Percentiles rank a stretch among this genome's conserved stretches.
phyloP scores from a whole-genome alignment of 2,329 filamentous ascomycete genomes.

The Penicillium sp. region DNA sequence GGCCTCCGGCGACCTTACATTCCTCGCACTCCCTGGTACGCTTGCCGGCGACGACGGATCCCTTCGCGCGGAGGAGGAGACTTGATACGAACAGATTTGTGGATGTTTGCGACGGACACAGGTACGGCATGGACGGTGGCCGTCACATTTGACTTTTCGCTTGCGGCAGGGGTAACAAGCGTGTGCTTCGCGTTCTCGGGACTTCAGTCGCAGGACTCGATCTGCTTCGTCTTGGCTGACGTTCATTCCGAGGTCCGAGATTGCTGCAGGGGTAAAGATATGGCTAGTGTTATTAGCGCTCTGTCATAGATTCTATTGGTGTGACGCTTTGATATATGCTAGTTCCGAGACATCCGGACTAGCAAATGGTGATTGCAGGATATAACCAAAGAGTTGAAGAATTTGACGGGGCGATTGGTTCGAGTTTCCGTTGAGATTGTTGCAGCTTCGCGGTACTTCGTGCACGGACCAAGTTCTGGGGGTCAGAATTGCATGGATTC shows the following conservation, averaged over 20 bases:
- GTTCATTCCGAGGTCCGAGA: slow-evolving; percentile 21
- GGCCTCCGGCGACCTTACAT: not conserved
- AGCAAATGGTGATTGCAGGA: not conserved
- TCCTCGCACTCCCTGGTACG: not conserved
- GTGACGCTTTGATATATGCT: not conserved
- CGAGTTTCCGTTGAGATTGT: no score
- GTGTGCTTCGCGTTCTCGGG: slow-evolving; percentile 33
- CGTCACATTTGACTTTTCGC: slow-evolving; percentile 43
- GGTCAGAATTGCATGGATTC: no score
- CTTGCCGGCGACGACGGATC: not conserved
- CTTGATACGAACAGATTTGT: slow-evolving; percentile 32
- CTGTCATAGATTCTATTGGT: not conserved
- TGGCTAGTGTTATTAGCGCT: not conserved
- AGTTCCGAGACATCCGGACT: not conserved
- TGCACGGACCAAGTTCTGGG: no score
- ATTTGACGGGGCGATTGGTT: not conserved
- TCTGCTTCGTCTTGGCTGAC: slow-evolving; percentile 33
- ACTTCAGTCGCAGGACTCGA: slow-evolving; percentile 31
- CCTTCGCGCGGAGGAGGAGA: slow-evolving; percentile 11
- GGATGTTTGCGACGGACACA: slow-evolving; percentile 34
- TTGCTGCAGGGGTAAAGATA: not conserved
- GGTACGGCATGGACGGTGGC: slow-evolving; percentile 31
- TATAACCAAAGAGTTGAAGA: not conserved
- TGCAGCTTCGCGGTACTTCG: no score
- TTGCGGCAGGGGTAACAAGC: slow-evolving; percentile 42